Conservation (phyloP, 345 rosid genomes). For the Hypericum perforatum region DNA sequence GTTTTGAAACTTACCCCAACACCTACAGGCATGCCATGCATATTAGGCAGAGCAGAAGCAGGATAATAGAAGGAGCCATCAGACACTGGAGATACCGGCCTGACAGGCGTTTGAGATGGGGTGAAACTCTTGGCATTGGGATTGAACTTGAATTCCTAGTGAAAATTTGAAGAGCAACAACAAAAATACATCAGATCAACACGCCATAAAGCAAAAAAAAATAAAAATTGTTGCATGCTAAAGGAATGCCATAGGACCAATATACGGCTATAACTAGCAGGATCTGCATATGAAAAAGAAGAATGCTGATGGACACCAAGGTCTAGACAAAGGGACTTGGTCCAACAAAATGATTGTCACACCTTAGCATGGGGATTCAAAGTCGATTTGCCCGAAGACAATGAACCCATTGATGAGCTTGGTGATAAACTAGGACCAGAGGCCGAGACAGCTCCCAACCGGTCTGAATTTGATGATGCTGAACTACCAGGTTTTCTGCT, state of each 20-base stretch:
- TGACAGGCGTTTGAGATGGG: slow-evolving; percentile 41
- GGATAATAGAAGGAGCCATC: slow-evolving; percentile 62
- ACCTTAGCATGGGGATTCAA: slow-evolving; percentile 90
- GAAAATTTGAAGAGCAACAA: slow-evolving; percentile 4
- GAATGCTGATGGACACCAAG: not conserved
- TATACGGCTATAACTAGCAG: too few relatives aligned
- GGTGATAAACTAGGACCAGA: slow-evolving; percentile 57
- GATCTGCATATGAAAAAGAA: not conserved
- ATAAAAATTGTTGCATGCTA: too few relatives aligned
- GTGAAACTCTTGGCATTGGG: slow-evolving; percentile 86
- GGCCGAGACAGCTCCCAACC: slow-evolving; percentile 28
- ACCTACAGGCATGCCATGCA: slow-evolving; percentile 64
- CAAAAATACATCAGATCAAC: not conserved
- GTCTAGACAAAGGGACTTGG: not conserved
- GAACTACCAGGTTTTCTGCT: slow-evolving; percentile 53
- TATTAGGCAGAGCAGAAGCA: slow-evolving; percentile 41
- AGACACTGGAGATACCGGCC: slow-evolving; percentile 57
- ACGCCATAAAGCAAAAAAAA: not conserved
- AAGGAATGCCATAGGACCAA: too few relatives aligned
- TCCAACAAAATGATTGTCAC: not conserved
- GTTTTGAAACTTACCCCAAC: slow-evolving; percentile 50
- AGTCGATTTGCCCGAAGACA: slow-evolving; percentile 67
- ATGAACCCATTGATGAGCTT: slow-evolving; percentile 71
- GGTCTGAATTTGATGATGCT: slow-evolving; percentile 50
- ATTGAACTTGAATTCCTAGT: slow-evolving; percentile 87